Base-by-base conservation (phyloP, 2,329 filamentous ascomycete species). In the Aschersonia sp. region DNA sequence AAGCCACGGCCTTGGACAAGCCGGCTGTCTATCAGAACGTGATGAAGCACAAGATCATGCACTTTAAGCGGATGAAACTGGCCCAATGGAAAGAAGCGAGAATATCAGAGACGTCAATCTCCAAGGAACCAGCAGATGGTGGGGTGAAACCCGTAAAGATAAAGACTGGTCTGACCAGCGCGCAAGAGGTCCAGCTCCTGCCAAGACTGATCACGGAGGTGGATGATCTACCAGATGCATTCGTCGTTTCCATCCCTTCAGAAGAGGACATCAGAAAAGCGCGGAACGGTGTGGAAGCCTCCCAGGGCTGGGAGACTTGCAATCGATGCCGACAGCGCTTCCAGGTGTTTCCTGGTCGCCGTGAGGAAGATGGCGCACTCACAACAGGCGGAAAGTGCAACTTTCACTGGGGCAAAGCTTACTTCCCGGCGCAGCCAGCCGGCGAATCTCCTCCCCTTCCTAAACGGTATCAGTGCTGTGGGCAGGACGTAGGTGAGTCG, bases 271-370 rank as follows among this genome's bases (percentile, higher is more conserved):
- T 96, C 14, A 68, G 75, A 46, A 71, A 75, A 46, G 83, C 87
- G 0, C 76, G 70, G 35, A 71, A 75, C 42, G 87, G 81, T 0
- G 72, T 87, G 0, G 69, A 77, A 44, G 71, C 79, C 6, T 77
- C 83, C 10, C 75, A 79, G 46, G 86, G 86, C 44, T 95, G 83
- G 73, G 92, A 98, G 65, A 74, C 79, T 45, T 98, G 92, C 57
- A 89, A 95, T 58, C 82, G 92, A 22, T 98, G 92, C 64, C 73
- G 73, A 42, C 79, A 80, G 35, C 81, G 90, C 29, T 98, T 98
- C 58, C 87, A 95, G 58, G 87, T 95, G 4, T 97, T 94, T 54
- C 87, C 89, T 0, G 87, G 88, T 4, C 80, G 90, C 42, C 78
- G 88, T 47, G 76, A 81, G 50, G 75, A 81, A 55, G 92, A 94